phyloP scores from a whole-genome alignment of 495 filamentous ascomycete species.

The Glarea lozoyensis region DNA sequence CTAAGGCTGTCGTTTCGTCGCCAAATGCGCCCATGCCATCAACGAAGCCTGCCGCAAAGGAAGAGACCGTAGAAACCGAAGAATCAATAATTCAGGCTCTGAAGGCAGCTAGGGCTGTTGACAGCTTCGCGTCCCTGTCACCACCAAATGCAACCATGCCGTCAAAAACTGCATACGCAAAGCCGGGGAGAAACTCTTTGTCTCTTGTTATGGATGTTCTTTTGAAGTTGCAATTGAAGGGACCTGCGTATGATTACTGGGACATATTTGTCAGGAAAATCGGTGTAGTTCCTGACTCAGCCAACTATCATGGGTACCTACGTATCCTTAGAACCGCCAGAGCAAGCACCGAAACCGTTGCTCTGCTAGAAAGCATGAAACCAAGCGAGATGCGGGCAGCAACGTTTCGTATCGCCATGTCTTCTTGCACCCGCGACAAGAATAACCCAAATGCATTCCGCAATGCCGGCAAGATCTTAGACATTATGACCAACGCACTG shows the following conservation, averaged over 20 bases:
- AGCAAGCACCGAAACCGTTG: conserved; percentile 43
- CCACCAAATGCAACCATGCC: neutral
- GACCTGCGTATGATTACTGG: conserved; percentile 61
- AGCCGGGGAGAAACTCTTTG: conserved; percentile 57
- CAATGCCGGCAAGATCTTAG: conserved; percentile 47
- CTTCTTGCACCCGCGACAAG: conserved; percentile 58
- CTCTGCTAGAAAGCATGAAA: conserved; percentile 44
- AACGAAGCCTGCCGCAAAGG: too few relatives aligned
- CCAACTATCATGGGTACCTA: conserved; percentile 58
- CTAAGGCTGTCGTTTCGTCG: too few relatives aligned
- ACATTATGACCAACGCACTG: conserved; percentile 39
- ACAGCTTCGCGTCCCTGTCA: neutral
- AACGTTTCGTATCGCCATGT: conserved; percentile 64
- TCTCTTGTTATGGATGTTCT: conserved; percentile 59
- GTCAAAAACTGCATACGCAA: conserved; percentile 29
- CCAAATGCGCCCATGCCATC: too few relatives aligned
- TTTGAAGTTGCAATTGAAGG: conserved; percentile 36
- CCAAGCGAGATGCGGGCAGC: conserved; percentile 29
- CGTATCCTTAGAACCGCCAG: conserved; percentile 56
- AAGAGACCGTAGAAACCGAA: neutral
- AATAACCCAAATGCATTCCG: conserved; percentile 54
- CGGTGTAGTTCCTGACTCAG: conserved; percentile 55
- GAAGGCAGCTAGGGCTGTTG: too few relatives aligned
- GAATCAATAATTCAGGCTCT: neutral
- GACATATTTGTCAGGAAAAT: conserved; percentile 48